Evolutionary conservation across 2,329 filamentous ascomycete species (phyloP).

Genomic region (Geosmithia putterillii): DNA sequence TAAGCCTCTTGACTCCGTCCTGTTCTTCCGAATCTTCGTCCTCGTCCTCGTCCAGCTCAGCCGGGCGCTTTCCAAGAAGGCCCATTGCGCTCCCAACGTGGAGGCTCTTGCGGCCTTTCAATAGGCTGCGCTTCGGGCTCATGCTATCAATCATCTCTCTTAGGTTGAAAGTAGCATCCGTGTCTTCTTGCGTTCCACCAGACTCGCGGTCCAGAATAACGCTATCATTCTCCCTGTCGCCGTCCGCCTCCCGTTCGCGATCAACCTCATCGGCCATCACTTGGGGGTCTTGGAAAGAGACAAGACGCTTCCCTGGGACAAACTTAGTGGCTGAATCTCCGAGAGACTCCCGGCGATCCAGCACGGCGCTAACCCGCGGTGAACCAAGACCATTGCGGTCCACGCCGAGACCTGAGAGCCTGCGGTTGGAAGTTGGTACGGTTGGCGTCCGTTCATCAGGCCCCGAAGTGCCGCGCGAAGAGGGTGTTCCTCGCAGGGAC

Average conservation of each 20-base stretch:
- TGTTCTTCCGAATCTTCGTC: slow-evolving; percentile 47
- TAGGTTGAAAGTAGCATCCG: slow-evolving; percentile 53
- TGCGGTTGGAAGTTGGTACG: slow-evolving; percentile 41
- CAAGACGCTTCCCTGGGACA: slow-evolving; percentile 35
- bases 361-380: slow-evolving; percentile 57
- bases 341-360: slow-evolving; percentile 61
- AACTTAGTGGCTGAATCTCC: slow-evolving; percentile 54
- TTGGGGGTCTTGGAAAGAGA: slow-evolving; percentile 55
- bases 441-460: slow-evolving; percentile 13
- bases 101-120: slow-evolving; percentile 62
- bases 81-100: slow-evolving; percentile 64
- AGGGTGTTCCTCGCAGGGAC: slow-evolving; percentile 1
- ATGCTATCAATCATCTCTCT: slow-evolving; percentile 69
- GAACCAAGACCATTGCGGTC: slow-evolving; percentile 64
- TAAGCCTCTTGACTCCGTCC: slow-evolving; percentile 56
- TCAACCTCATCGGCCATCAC: slow-evolving; percentile 52
- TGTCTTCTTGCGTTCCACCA: slow-evolving; percentile 31
- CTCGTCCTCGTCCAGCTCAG: slow-evolving; percentile 53
- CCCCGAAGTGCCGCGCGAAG: background rate
- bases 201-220: slow-evolving; percentile 41
- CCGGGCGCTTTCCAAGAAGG: slow-evolving; percentile 61
- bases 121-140: slow-evolving; percentile 58
- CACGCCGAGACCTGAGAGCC: slow-evolving; percentile 55
- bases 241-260: slow-evolving; percentile 43
- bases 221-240: slow-evolving; percentile 47